Conservation (phyloP, 225 moss, liverwort and hornwort species). For the Antitrichia curtipendula region DNA sequence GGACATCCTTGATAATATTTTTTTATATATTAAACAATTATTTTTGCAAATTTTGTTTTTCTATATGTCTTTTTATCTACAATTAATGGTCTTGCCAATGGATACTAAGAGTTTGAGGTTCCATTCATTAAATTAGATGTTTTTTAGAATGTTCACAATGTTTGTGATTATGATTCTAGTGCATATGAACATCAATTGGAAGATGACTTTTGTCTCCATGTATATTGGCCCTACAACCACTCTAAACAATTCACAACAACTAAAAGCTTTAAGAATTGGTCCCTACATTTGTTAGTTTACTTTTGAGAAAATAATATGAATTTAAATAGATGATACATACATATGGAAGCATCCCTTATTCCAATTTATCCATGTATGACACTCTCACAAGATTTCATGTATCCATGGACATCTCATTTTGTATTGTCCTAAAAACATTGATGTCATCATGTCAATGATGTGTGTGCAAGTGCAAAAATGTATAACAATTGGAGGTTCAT, state of each 20-base stretch:
- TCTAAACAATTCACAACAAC: background rate
- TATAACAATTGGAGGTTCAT: background rate
- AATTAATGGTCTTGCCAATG: too few species aligned
- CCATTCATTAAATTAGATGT: too few species aligned
- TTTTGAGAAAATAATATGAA: background rate
- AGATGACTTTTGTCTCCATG: background rate
- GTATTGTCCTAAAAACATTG: fast-evolving
- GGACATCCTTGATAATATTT: too few species aligned
- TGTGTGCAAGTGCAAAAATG: background rate
- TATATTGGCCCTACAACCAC: background rate
- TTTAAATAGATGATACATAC: background rate
- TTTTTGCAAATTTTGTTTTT: background rate
- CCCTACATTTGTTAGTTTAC: background rate
- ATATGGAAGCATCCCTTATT: fast-evolving
- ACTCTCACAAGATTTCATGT: background rate
- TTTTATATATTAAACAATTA: background rate
- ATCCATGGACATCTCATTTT: fast-evolving
- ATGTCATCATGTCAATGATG: fast-evolving
- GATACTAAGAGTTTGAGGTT: background rate
- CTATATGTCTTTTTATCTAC: background rate
- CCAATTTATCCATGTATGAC: background rate
- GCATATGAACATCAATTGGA: fast-evolving
- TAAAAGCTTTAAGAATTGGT: background rate
- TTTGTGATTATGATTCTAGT: background rate
- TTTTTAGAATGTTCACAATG: too few species aligned